Evolutionary conservation across 2,329 filamentous ascomycete genomes (phyloP), one percentile per base, ranked within the genome.

Genomic region (Sodiomyces alkalinus): DNA sequence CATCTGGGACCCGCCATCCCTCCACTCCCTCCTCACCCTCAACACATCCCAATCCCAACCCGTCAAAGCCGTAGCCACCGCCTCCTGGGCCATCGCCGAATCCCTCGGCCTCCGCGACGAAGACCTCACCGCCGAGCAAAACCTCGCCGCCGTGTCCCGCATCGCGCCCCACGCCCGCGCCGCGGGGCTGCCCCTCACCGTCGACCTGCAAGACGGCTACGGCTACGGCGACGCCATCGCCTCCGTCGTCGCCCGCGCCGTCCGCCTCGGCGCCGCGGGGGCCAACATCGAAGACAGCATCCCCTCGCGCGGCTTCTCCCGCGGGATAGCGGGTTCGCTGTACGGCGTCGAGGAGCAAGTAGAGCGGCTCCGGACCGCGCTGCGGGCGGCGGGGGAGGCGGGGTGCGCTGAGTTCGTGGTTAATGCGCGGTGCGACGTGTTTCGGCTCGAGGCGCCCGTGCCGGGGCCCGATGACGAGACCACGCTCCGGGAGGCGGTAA

Each of bases 201-300:
- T 62, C 5, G 71, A 76, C 39, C 43, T 74, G 3, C 68, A 74
- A 43, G 70, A 76, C 39, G 71, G 69, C 0, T 76, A 73, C 35
- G n/a, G n/a, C n/a, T 75, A 72, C 34, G 62, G 60, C 3, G 46
- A 55, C 3, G 40, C 42, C 13, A 52, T 69, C 2, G 55, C 49
- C 5, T 52, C 59, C 4, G 60, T 53, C 0, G 50, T 73, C 3
- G 42, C 45, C 5, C 41, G 41, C 3, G 51, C 62, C 1, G 56
- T 74, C n/a, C 42, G 52, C 3, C 33, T 60, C 0, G 70, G 69
- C 1, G 68, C 55, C 0, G 62, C 64, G 2, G 69, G 71, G 0
- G 62, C 60, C 26, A 76, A 76, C 39, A 53, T 76, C 3, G 70
- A 75, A 34, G 71, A 76, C 31, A 54, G 46, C 26, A 43, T 49